phyloP scores from a whole-genome alignment of 345 rosid genomes.

The Populus tremula region DNA sequence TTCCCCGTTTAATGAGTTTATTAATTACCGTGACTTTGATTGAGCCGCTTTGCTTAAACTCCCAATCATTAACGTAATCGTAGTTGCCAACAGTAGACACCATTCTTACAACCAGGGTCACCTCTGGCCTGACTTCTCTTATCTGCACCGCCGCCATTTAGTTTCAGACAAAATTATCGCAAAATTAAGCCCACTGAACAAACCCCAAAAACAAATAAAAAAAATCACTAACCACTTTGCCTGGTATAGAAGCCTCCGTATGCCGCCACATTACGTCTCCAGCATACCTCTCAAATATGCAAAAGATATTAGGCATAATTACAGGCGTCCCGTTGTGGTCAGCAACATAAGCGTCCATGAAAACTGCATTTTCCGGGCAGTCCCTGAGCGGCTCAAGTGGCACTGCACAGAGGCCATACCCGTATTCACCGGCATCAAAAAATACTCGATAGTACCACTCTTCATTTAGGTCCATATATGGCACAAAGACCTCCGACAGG shows the following conservation, averaged over 20 bases:
- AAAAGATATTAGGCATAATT: not conserved
- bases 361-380: not conserved
- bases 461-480: not conserved
- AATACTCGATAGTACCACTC: not conserved
- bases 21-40: conserved; percentile 27
- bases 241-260: not conserved
- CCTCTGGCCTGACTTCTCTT: conserved; percentile 46
- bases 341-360: not conserved
- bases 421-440: not conserved
- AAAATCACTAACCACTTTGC: not conserved
- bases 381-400: not conserved
- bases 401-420: not conserved
- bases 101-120: conserved; percentile 48
- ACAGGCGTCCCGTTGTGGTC: not conserved
- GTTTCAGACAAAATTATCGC: not conserved
- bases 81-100: conserved; percentile 26
- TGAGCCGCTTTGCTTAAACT: conserved; percentile 23
- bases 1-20: not conserved
- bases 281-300: not conserved
- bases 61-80: not conserved
- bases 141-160: conserved; percentile 21
- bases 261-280: conserved; percentile 2
- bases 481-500: not conserved
- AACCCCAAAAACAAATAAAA: not conserved
- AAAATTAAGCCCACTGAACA: too few relatives aligned